Conservation (phyloP, 1,284 basidiomycete genomes). For the Trametes versicolor region DNA sequence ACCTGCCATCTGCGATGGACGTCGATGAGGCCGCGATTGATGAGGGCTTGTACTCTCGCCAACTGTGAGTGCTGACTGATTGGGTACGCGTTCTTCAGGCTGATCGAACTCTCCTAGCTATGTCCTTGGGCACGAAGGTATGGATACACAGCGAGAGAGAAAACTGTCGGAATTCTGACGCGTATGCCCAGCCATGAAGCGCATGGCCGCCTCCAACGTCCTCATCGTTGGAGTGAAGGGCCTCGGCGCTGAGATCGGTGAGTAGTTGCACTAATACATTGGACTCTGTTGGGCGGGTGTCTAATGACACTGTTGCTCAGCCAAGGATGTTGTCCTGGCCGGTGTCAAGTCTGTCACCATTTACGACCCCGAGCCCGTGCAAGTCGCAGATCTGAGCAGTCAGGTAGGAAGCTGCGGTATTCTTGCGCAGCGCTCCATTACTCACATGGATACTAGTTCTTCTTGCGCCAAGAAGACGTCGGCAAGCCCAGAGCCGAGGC, state of each 20-base stretch:
- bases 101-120: conserved; percentile 66
- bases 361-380: conserved; percentile 92
- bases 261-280: conserved; percentile 36
- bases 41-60: conserved; percentile 95
- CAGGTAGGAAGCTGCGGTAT: conserved; percentile 65
- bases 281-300: neutral
- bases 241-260: conserved; percentile 96
- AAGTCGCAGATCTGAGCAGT: conserved; percentile 90
- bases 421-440: neutral
- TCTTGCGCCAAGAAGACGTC: conserved; percentile 89
- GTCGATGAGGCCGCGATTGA: conserved; percentile 87
- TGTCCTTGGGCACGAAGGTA: conserved; percentile 96
- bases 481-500: conserved; percentile 90
- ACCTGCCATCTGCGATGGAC: conserved; percentile 73
- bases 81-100: conserved; percentile 35
- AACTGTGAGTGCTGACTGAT: conserved; percentile 75
- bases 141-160: neutral
- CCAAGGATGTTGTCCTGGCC: conserved; percentile 96
- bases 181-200: conserved; percentile 89
- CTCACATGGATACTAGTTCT: conserved; percentile 72
- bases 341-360: conserved; percentile 99
- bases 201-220: conserved; percentile 97
- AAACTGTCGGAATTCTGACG: conserved; percentile 11
- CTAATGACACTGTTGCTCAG: conserved; percentile 53
- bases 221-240: conserved; percentile 95